Evolutionary conservation across 164 flowering plant genomes (phyloP).

Genomic region (Stephania cephalantha): DNA sequence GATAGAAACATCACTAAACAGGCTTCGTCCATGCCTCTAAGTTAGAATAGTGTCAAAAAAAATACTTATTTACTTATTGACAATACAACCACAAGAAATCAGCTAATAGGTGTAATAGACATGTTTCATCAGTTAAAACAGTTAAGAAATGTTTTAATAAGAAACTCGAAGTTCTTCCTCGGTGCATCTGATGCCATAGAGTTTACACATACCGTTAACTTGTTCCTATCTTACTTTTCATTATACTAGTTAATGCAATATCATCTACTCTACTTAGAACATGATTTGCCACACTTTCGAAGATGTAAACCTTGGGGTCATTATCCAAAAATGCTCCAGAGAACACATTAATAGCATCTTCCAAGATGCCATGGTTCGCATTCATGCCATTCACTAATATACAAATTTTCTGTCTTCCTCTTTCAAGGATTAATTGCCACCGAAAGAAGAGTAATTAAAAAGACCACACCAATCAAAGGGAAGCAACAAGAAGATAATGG

Average conservation of each 20-base stretch:
- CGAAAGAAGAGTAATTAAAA: not conserved
- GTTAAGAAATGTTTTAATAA: not conserved
- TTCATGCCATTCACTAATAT: not conserved
- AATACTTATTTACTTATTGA: not conserved
- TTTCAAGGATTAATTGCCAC: not conserved
- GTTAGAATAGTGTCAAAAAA: not conserved
- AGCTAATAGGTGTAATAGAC: not conserved
- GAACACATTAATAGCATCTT: not conserved
- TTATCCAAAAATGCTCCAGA: not conserved
- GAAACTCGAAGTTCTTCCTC: not conserved
- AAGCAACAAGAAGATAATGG: constrained; percentile 5
- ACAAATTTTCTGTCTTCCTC: not conserved
- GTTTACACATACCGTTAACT: not conserved
- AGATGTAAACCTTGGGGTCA: not conserved
- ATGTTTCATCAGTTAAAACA: not conserved
- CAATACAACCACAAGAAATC: not conserved
- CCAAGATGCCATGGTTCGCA: not conserved
- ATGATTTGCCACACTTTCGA: not conserved
- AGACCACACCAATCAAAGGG: not conserved
- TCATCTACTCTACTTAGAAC: not conserved
- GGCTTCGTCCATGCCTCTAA: not conserved
- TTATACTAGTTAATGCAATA: not conserved
- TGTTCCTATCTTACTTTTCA: not conserved
- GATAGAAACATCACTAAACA: not conserved
- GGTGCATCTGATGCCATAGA: not conserved